A percentile compares a stretch with the other conserved stretches of the same genome.
phyloP scores from a whole-genome alignment of 345 rosid species.

The Eucalyptus dawsonii region DNA sequence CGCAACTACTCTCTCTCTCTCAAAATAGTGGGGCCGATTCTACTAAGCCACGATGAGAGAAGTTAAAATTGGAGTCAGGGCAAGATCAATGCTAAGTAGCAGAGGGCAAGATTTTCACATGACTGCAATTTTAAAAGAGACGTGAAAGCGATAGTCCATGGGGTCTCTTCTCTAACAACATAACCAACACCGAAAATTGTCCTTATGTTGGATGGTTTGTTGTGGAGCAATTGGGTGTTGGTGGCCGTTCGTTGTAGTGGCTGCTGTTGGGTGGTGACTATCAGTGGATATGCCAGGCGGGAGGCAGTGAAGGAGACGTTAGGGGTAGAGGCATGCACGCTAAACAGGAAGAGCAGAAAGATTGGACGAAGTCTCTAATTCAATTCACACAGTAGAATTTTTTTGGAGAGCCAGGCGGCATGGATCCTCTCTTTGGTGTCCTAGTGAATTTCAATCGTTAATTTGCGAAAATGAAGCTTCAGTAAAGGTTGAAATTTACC shows the following conservation, averaged over 20 bases:
- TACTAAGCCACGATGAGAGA: not conserved
- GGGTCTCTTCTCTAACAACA: not conserved
- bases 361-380: not conserved
- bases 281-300: not conserved
- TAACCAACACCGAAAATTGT: not conserved
- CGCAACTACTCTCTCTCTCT: not conserved
- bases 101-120: not conserved
- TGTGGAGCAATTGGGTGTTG: not conserved
- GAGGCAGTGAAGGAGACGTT: not conserved
- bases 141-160: not conserved
- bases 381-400: not conserved
- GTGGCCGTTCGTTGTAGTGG: not conserved
- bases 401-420: not conserved
- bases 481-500: not conserved
- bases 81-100: not conserved
- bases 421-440: not conserved
- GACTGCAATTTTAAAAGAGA: not conserved
- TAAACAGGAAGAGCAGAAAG: not conserved
- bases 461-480: not conserved
- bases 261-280: not conserved
- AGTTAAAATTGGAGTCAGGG: not conserved
- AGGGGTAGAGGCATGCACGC: not conserved
- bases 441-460: not conserved
- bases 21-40: not conserved
- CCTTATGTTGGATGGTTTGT: not conserved